Percentiles rank a stretch among this genome's conserved stretches.
These are phyloP conservation scores for Vickermania ingenoplastis DNA, from an alignment of 208 protist species.

Conservation along the genomic window DNA sequence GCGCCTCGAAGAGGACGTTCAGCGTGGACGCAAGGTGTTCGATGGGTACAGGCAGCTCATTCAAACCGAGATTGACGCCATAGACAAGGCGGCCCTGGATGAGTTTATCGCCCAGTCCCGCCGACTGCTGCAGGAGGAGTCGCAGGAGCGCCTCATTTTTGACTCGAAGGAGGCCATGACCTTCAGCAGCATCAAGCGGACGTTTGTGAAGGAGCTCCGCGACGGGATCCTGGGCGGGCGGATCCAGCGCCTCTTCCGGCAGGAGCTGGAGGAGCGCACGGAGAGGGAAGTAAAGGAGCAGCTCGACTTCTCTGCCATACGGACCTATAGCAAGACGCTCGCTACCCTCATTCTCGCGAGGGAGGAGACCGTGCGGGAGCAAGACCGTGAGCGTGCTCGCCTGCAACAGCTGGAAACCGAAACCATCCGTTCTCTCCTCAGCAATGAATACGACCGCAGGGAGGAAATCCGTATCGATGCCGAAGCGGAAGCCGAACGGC, in stretches of 20 bases:
- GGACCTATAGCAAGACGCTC: not conserved
- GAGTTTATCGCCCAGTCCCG: not conserved
- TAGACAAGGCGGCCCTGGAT: constrained; percentile 3
- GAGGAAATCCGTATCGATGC: constrained; percentile 18
- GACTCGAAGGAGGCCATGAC: constrained; percentile 13
- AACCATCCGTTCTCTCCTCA: not conserved
- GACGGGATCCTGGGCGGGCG: not conserved
- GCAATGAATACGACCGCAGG: constrained; percentile 7
- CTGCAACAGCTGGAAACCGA: constrained; percentile 7
- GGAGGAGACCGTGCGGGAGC: not conserved
- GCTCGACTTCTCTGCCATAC: constrained; percentile 6
- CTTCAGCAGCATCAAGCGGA: not conserved
- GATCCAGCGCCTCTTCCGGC: constrained; percentile 8
- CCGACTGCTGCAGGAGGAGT: constrained; percentile 9
- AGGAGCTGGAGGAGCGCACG: constrained; percentile 14
- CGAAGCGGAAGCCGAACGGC: constrained; percentile 6
- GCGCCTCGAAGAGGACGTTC: constrained; percentile 30
- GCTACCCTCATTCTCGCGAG: constrained; percentile 11
- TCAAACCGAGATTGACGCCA: constrained; percentile 19
- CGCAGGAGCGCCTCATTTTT: constrained; percentile 10
- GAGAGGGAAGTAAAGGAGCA: constrained; percentile 21
- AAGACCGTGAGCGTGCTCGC: constrained; percentile 2
- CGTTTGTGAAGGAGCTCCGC: not conserved
- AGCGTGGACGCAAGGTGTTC: constrained; percentile 15
- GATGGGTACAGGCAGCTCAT: constrained; percentile 24